Evolutionary conservation across 192 early-diverging fungal species (phyloP).

Genomic region (Gonapodya sp.): DNA sequence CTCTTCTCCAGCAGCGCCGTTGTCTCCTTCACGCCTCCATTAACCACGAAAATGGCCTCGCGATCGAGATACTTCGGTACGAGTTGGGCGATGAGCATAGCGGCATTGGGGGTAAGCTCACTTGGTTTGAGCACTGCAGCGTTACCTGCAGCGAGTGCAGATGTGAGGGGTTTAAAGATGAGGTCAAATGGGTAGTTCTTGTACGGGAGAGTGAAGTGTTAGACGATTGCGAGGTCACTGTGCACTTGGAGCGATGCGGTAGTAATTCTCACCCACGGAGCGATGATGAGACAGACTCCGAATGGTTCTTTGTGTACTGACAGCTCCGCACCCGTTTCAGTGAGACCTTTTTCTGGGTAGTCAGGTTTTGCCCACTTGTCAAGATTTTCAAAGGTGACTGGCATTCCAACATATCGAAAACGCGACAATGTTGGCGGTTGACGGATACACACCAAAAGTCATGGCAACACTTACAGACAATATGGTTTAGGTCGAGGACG

Average conservation of each 20-base stretch:
- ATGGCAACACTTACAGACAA: not conserved
- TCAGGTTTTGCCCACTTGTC: conserved; percentile 45
- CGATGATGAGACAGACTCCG: conserved; percentile 65
- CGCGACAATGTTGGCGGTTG: too few species aligned
- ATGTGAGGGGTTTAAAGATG: conserved; percentile 57
- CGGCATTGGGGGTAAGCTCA: conserved; percentile 61
- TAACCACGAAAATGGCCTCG: conserved; percentile 51
- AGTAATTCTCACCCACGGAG: conserved; percentile 46
- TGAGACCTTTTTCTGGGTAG: conserved; percentile 13
- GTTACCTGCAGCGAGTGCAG: conserved; percentile 87
- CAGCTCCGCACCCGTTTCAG: not conserved
- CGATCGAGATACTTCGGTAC: conserved; percentile 69
- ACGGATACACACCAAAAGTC: too few species aligned
- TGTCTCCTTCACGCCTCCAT: conserved; percentile 66
- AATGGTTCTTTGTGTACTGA: conserved; percentile 51
- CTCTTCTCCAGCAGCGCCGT: conserved; percentile 59
- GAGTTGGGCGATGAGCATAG: conserved; percentile 48
- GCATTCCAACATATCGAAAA: too few species aligned
- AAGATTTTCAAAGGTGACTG: conserved; percentile 22
- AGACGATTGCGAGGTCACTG: not conserved
- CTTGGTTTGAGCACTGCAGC: conserved; percentile 75
- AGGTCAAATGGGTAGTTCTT: conserved; percentile 56
- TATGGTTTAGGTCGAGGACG: not conserved
- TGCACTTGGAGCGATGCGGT: too few species aligned
- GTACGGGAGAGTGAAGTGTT: not conserved